Evolutionary conservation across 139 green algal genomes (phyloP).

Genomic region (Limnomonas spitsbergensis): DNA sequence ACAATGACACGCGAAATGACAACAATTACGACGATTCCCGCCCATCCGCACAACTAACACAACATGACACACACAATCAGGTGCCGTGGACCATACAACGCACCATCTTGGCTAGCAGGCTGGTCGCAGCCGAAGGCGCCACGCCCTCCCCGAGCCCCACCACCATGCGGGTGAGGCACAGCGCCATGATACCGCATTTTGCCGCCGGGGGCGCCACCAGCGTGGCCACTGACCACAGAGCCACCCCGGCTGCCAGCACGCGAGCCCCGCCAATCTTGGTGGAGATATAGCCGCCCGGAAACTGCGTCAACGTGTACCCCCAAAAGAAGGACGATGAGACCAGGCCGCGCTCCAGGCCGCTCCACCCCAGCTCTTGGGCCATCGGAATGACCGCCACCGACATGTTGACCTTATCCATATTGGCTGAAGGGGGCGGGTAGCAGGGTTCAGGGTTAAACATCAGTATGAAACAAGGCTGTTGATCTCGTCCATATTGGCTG

Average conservation of each 20-base stretch:
- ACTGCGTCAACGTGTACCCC: constrained; percentile 85
- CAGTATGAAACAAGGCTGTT: too few relatives aligned
- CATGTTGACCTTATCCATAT: constrained; percentile 99
- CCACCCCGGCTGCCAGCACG: constrained; percentile 84
- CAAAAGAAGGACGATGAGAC: constrained; percentile 97
- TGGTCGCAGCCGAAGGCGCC: constrained; percentile 85
- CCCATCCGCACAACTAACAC: too few relatives aligned
- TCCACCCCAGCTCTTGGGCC: constrained; percentile 91
- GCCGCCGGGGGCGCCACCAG: constrained; percentile 79
- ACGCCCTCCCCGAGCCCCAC: constrained; percentile 95
- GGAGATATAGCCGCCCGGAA: constrained; percentile 88
- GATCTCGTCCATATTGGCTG: too few relatives aligned
- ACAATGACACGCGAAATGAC: too few relatives aligned
- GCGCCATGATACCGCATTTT: constrained; percentile 63
- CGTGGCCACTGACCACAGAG: constrained; percentile 89
- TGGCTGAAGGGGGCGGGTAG: constrained; percentile 62
- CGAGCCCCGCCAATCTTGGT: constrained; percentile 82
- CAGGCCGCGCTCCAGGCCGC: constrained; percentile 76
- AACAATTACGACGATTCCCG: too few relatives aligned
- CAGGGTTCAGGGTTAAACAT: too few relatives aligned
- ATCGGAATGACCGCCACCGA: constrained; percentile 97
- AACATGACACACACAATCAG: too few relatives aligned
- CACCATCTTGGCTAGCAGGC: constrained; percentile 76
- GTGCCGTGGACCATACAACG: too few relatives aligned
- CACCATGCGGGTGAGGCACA: constrained; percentile 83